Evolutionary conservation across 768 basidiomycete genomes (phyloP), one percentile per base, ranked within the genome.

Genomic region (Leccinum olivaceopallidum): DNA sequence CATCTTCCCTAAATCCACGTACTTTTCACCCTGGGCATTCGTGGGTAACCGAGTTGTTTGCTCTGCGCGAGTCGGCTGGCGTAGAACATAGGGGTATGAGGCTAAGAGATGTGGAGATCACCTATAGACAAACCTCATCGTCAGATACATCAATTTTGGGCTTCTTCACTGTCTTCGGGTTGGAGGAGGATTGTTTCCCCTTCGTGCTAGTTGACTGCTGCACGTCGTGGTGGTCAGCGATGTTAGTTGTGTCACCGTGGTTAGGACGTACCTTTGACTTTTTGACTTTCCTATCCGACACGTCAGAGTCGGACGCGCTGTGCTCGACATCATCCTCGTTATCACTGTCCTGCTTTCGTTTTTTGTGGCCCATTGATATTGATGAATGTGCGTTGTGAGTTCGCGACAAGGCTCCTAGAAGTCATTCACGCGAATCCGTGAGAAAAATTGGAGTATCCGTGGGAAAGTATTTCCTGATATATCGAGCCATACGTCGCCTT

Each of bases 1-100:
- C 69, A 85, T 89, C 74, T 87, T 90, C 4, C 90, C 89, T 14
- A 92, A 67, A 34, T 89, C 85, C 47, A 91, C 68, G 61, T 83
- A 92, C 56, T 68, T 71, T 4, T 82, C 79, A 14, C 76, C 73
- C 20, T 75, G 72, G 0, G 63, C 34, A 10, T 63, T 70, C 57
- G 65, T 66, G 55, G 58, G 47, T 49, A 68, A 56, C 18, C 55
- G 59, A 36, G 5, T 18, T 61, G 56, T 7, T 53, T 51, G 42
- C 30, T 54, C 56, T 20, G 53, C 60, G 26, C 14, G 64, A 52
- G 65, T 39, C 8, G 61, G n/a, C 69, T 75, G 55, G 34, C 9
- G 30, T 30, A 6, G 1, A 24, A 62, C 6, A 62, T 58, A 69
- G 67, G 64, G 70, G 66, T 71, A 58, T 50, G 12, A 24, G 13